Evolutionary conservation across 2,329 filamentous ascomycete species (phyloP), one percentile per base, ranked within the genome.

Genomic region (Cladosporium sp.): DNA sequence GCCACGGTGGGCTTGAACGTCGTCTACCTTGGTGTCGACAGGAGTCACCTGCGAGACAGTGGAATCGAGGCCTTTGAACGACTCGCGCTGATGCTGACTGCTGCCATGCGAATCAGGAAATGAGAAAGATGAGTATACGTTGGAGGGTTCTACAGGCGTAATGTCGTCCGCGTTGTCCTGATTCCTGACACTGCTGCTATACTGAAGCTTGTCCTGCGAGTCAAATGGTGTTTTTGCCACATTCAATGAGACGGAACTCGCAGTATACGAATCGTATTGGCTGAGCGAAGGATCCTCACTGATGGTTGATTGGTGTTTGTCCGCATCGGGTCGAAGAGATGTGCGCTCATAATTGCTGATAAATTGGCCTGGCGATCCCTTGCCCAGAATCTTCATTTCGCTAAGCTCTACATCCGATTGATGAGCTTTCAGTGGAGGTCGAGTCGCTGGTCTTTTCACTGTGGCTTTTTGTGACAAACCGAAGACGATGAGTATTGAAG

Each of bases 271-370:
- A 15, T 60, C 57, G 11, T 40, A 43, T 25, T 59, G 52, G 5
- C 34, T 39, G n/a, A 63, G 56, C 17, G 63, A 43, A 25, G 59
- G 59, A 20, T 50, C 19, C 19, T 57, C 28, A 19, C 60, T 63
- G 17, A 43, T 36, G 3, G 28, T 58, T 2, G 60, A 55, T 5
- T 42, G 59, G n/a, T 60, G 59, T 34, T 39, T 55, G 15, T 22
- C 42, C 34, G 54, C 36, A 5, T 3, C 38, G 5, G 47, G 47
- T 22, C 55, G 47, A 20, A 17, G 19, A 0, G 17, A 7, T 15
- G 30, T 5, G 12, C 45, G 37, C n/a, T 43, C 17, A 14, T 56
- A 22, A 20, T 30, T 38, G 15, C 34, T 39, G n/a, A 38, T 11
- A 6, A 34, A 34, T 38, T 25, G 30, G 2, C 34, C 34, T 4